These are phyloP conservation scores for Termitomyces sp. DNA, from an alignment of 768 basidiomycete species.

Conservation along the genomic window DNA sequence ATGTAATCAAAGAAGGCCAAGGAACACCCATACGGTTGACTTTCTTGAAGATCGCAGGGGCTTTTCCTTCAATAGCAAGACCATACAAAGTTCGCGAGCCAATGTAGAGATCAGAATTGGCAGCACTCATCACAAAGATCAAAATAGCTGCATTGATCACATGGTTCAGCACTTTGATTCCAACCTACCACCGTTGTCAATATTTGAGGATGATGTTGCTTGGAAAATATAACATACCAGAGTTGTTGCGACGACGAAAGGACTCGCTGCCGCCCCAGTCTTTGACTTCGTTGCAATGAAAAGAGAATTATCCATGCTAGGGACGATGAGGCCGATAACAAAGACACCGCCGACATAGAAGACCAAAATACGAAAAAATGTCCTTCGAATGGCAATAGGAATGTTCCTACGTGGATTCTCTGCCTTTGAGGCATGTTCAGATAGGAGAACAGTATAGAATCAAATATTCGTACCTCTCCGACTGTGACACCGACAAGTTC, in stretches of 20 bases:
- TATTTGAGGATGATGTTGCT: neutral
- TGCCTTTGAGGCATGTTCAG: slow-evolving; percentile 28
- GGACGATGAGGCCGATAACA: slow-evolving; percentile 66
- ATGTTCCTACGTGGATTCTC: slow-evolving; percentile 72
- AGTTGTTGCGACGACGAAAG: slow-evolving; percentile 51
- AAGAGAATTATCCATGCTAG: slow-evolving; percentile 46
- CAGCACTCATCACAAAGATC: slow-evolving; percentile 57
- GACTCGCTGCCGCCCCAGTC: slow-evolving; percentile 54
- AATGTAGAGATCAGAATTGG: slow-evolving; percentile 60
- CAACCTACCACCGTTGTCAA: slow-evolving; percentile 25
- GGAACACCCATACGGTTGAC: slow-evolving; percentile 43
- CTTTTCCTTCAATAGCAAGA: slow-evolving; percentile 44
- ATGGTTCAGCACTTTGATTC: slow-evolving; percentile 54
- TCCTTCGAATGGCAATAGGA: slow-evolving; percentile 61
- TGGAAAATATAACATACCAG: slow-evolving; percentile 18
- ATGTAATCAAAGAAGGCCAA: slow-evolving; percentile 46
- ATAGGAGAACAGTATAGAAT: neutral
- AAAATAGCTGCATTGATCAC: slow-evolving; percentile 62
- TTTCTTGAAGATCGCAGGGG: slow-evolving; percentile 36
- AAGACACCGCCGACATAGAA: slow-evolving; percentile 72
- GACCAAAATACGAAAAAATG: slow-evolving; percentile 48
- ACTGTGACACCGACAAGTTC: slow-evolving; percentile 70
- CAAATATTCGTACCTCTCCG: slow-evolving; percentile 29
- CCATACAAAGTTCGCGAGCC: slow-evolving; percentile 44
- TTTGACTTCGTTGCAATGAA: slow-evolving; percentile 39